Base-by-base conservation (phyloP, 2,329 filamentous ascomycete genomes). In the Rugonectria rugulosa region DNA sequence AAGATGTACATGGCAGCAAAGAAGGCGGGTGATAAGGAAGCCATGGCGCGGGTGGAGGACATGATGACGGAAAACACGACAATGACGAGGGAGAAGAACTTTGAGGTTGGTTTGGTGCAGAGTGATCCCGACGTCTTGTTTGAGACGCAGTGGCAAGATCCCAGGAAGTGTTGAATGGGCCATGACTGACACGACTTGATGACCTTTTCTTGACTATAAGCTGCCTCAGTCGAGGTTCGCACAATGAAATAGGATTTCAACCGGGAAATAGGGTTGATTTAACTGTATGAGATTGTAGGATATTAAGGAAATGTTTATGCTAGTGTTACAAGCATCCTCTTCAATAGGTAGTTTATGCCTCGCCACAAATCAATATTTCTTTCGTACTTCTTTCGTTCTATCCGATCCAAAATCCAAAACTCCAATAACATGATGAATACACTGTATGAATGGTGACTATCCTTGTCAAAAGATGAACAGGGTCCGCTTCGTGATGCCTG, bases 1-100 rank as follows among this genome's bases (percentile, higher is more conserved):
- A 42, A 27, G 20, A 54, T 53, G 12, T 68, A 72, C 53, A 59
- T 68, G 11, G 37, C 47, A 19, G 70, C 71, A 26, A 69, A 64
- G 47, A 55, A 45, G 12, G 32, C 12, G 6, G 68, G 64, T 8
- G 57, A 72, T 29, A 17, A 53, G n/a, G 34, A 56, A 19, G 46
- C 38, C 34, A 71, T 73, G 68, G 46, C 38, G 32, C 53, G 53
- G 8, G 40, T 67, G 6, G 66, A 66, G 37, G 42, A 63, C 4
- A 50, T 61, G 20, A 68, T 68, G 52, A 57, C 63, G 46, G 34
- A 62, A 12, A 63, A 62, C 37, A 57, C 63, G 17, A 51, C 43
- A 19, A 46, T 43, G 10, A 60, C 61, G 24, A 64, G 62, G 27
- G 53, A 52, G 8, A 59, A 53, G 21, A 68, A 69, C 42, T 68